Base-by-base conservation (phyloP, 2,329 filamentous ascomycete genomes). In the Didymellaceae sp. region DNA sequence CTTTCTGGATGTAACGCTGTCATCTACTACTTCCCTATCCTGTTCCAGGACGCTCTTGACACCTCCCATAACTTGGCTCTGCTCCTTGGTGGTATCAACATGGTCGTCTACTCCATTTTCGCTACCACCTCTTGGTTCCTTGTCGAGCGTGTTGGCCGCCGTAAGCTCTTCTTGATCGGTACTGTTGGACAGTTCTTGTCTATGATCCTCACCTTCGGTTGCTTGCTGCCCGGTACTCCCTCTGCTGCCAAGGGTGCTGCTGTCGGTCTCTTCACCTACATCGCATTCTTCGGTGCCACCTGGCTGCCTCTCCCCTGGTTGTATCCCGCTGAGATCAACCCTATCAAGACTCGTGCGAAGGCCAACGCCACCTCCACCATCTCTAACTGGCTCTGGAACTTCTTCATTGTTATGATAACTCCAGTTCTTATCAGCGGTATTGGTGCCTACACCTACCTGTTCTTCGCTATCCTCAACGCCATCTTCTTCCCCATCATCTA, bases 231-330 rank as follows among this genome's bases (percentile, higher is more conserved):
- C 1, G 68, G 58, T 25, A 68, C 61, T 1, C 22, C 62, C 2
- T 59, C 45, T 7, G 67, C 75, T 35, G 74, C 78, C 18, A 78
- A 79, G 54, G 77, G 78, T 22, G 77, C 79, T 1, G 78, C 80
- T 8, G 84, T 87, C 2, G 86, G 85, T 48, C 55, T 89, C 10
- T 89, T 89, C 73, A 80, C 84, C 2, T 89, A 87, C 71, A 88
- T 88, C 62, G 83, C 84, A 4, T 85, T 84, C 46, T 88, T 88
- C 56, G 86, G 85, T 25, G 84, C 85, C 0, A 85, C 83, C 1
- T 86, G 83, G 80, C 67, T 87, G 6, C 84, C 85, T 13, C 77
- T 86, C 18, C 85, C 85, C 1, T 88, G 84, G 85, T 58, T 72
- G 69, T 85, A 72, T 55, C 66, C 79, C 0, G 77, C 80, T 38